Evolutionary conservation across 75 land plant species (phyloP), one percentile per base, ranked within the genome.

Genomic region (Picea sitchensis): DNA sequence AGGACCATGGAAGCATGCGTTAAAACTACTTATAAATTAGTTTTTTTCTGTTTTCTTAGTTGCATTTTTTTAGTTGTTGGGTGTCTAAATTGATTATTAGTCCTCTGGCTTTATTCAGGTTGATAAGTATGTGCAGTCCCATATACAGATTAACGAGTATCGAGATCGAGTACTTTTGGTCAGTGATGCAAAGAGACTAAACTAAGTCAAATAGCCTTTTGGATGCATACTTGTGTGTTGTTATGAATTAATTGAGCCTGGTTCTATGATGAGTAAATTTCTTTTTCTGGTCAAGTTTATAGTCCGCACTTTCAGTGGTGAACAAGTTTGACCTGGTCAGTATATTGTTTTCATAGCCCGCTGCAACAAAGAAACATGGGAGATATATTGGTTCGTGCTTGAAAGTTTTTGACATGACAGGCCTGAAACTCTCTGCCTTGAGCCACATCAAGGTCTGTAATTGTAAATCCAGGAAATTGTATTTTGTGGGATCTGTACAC

Each of bases 81-180:
- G 47, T 38, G n/a, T 68, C n/a, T 68, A 68, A 68, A 68, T 38
- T 1, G 31, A 15, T 36, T 68, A 13, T 17, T 68, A 68, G 17
- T 68, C 36, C 17, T 14, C 26, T 31, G 20, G 6, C 17, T 18
- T 68, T 68, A 36, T 68, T 68, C 83, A 95, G 98, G 90, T 92
- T 61, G 86, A 95, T 79, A 92, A 90, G 67, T 95, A 95, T 85
- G 93, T 96, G 61, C 99, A 96, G 80, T 96, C 99, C 30, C 99
- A 96, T 79, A 91, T 96, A 47, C 99, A 96, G 86, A 91, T 96
- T 41, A 96, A 96, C 84, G 99, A 96, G 79, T 96, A 92, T 78
- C 84, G 99, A 62, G 99, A 96, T 83, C 90, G 95, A 68, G 85
- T 95, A 32, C 32, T 95, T 4, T 82, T 95, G 78, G 98, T 95